Evolutionary conservation across 306 rosid species (phyloP), one percentile per base, ranked within the genome.

Genomic region (Vigna angularis): DNA sequence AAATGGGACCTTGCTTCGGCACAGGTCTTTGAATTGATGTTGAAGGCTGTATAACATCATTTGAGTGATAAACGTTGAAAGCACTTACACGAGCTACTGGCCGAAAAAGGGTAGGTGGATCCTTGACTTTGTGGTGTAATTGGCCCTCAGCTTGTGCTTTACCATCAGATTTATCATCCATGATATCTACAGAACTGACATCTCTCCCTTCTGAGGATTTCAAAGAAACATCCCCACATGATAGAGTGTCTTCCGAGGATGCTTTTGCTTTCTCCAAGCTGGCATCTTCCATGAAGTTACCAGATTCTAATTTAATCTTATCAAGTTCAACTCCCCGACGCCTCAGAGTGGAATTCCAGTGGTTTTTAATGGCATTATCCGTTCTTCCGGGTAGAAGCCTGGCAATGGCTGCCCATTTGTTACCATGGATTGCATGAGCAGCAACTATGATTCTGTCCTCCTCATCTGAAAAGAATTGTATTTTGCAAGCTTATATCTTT

Each of bases 401-500:
- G 15, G 98, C 95, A 17, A 93, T 93, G 36, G 90, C 96, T 68
- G 97, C 97, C 98, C 98, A 93, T 81, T 90, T 93, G 85, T 93
- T 93, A 48, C 98, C 98, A 57, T 91, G 97, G 69, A 93, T 52
- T 73, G 90, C 90, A 82, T 95, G 99, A 73, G 99, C 98, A 77
- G 91, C 85, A 81, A 95, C 88, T 76, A 95, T 95, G 83, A 90
- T 89, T 75, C 68, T 82, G 70, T 95, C 99, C 72, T 95, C 99
- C 86, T 88, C 98, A 76, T 91, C 99, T 95, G 94, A 79, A 83
- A 71, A 83, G 32, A 81, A 59, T 28, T 62, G 53, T 22, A 63
- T 8, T 52, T 26, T 36, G 63, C 81, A 76, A 89, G 87, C 49
- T 74, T 76, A 62, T 18, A 51, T 45, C 63, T 67, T 50, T 50